A percentile compares a stretch with the other conserved stretches of the same genome.
Evolutionary conservation across 2,329 filamentous ascomycete genomes (phyloP).

Genomic region (Calonectria hawksworthii): DNA sequence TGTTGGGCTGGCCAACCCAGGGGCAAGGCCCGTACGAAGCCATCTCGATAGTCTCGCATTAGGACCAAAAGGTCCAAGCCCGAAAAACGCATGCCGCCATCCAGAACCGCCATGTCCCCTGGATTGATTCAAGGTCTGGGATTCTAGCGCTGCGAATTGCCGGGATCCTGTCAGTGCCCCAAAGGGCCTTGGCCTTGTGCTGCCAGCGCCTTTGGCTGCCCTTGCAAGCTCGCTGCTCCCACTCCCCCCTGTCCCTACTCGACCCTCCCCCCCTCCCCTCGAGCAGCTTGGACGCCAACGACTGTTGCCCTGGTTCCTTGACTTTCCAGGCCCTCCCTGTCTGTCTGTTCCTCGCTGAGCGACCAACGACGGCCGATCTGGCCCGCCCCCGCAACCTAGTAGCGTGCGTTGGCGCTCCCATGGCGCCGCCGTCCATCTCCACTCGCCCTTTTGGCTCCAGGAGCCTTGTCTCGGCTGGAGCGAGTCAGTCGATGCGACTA

Average conservation of each 20-base stretch:
- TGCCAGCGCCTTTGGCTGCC: not conserved
- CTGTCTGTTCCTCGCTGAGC: not conserved
- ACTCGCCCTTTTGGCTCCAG: conserved; percentile 29
- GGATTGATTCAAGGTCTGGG: conserved; percentile 8
- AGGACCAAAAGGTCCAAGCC: conserved; percentile 32
- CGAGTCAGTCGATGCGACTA: conserved; percentile 41
- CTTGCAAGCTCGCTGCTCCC: not conserved
- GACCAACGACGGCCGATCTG: conserved; percentile 34
- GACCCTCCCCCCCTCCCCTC: not conserved
- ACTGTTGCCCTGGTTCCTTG: not conserved
- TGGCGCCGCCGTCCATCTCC: conserved; percentile 36
- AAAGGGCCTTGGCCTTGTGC: not conserved
- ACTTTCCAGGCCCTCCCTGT: conserved; percentile 12
- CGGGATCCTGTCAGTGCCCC: not conserved
- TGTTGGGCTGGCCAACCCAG: conserved; percentile 1
- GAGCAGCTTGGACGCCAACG: not conserved
- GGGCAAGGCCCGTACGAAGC: conserved; percentile 21
- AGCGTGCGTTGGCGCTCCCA: conserved; percentile 27
- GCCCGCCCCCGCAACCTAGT: conserved; percentile 47
- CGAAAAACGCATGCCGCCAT: conserved; percentile 16
- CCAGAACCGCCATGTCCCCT: conserved; percentile 12
- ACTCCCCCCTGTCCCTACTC: not conserved
- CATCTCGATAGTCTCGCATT: conserved; percentile 45
- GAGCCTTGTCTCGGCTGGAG: conserved; percentile 21
- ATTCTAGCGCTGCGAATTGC: not conserved